Evolutionary conservation across 257 asterid genomes (phyloP).

Genomic region (Osmanthus fragrans): DNA sequence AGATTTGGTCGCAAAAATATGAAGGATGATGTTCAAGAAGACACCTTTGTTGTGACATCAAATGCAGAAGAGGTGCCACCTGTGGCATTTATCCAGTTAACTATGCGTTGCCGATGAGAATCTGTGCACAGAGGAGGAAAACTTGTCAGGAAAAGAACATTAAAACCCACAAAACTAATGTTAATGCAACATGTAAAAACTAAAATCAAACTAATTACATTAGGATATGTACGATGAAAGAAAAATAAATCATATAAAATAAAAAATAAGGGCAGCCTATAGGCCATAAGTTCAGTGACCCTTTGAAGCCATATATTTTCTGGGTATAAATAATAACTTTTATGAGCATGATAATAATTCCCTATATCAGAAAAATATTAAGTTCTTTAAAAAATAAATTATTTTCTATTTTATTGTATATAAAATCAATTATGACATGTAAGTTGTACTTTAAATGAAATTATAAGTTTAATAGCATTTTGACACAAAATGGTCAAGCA

Average conservation of each 20-base stretch:
- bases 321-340: background rate
- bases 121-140: slow-evolving; percentile 26
- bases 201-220: background rate
- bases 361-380: background rate
- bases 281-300: background rate
- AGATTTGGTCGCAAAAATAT: background rate
- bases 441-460: background rate
- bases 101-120: slow-evolving; percentile 63
- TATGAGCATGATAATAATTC: background rate
- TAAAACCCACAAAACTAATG: background rate
- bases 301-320: background rate
- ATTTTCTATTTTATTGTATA: background rate
- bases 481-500: background rate
- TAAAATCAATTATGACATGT: background rate
- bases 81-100: slow-evolving; percentile 68
- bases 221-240: background rate
- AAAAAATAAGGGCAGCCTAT: background rate
- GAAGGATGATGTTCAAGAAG: background rate
- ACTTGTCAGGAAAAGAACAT: background rate
- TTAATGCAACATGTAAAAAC: background rate
- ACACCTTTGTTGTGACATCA: slow-evolving; percentile 64
- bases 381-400: background rate
- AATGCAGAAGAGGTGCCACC: slow-evolving; percentile 60
- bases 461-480: background rate
- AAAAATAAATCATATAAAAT: background rate